Base-by-base conservation (phyloP, 1,284 basidiomycete genomes). In the Leccinum subfulvum region DNA sequence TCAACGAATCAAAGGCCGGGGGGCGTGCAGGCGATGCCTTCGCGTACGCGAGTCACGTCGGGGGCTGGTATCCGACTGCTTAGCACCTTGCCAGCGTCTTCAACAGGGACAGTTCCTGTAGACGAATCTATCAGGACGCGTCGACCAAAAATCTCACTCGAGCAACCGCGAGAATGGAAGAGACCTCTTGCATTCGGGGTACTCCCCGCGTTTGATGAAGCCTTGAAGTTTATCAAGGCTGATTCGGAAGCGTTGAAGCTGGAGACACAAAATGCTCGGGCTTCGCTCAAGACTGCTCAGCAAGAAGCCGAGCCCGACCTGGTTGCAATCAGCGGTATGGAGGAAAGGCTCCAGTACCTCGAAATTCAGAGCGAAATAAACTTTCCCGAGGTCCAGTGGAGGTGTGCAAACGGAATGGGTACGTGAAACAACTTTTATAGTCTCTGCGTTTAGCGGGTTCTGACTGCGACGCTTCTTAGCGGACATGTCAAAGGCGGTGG, bases 191-290 rank as follows among this genome's bases (percentile, higher is more conserved):
- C 81, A 21, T 75, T 77, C 18, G 92, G 92, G 7, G 79, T 86
- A 7, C 76, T 94, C 30, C 90, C 92, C 1, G 92, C 88, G 8
- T 96, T 94, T 68, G 94, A 97, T 76, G 83, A 90, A 65, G 92
- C 94, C 3, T 76, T 96, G 54, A 79, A 83, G 64, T 80, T 88
- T 66, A 84, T 97, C 65, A 78, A 78, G 37, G 68, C 73, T 6
- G 86, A 89, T 70, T 78, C 83, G 13, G 68, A 73, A 14, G 64
- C 62, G 9, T 71, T 85, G 47, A 77, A 80, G 56, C 69, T 71
- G 9, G 85, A 90, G 72, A 80, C 85, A 49, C 68, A 76, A 30
- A 65, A 67, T 16, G 67, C 85, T 47, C 74, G 75, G 61, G 69
- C 67, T 13, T 75, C 79, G 75, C 75, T 79, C 56, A 59, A 67